phyloP scores from a whole-genome alignment of 768 basidiomycete genomes.

The Coprinopsis sp. region DNA sequence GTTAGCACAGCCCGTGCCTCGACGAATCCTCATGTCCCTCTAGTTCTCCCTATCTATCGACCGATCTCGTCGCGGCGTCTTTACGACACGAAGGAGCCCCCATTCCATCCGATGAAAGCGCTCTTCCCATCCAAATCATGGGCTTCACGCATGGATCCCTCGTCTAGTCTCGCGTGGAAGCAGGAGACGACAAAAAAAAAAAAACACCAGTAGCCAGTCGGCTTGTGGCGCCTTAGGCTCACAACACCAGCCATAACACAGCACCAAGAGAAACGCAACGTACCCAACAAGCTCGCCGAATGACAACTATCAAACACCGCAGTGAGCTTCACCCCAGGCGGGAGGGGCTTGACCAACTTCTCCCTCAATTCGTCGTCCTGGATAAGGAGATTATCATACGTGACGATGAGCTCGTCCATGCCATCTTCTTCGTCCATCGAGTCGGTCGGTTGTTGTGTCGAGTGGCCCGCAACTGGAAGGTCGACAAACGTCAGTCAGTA shows the following conservation, averaged over 20 bases:
- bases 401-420: background rate
- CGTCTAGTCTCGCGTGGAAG: no score
- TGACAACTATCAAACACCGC: constrained; percentile 40
- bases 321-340: no score
- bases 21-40: background rate
- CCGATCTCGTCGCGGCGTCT: no score
- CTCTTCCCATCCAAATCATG: no score
- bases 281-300: constrained; percentile 37
- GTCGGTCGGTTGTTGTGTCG: background rate
- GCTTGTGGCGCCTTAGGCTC: no score
- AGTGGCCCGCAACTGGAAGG: background rate
- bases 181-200: no score
- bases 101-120: no score
- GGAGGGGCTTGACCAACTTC: background rate
- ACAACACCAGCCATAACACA: no score
- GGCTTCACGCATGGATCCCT: no score
- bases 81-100: no score
- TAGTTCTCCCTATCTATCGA: background rate
- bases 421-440: background rate
- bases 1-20: background rate
- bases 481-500: background rate
- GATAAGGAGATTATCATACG: background rate
- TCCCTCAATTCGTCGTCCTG: background rate
- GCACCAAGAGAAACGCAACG: constrained; percentile 1
- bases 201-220: no score